Evolutionary conservation across 805 yeast genomes (phyloP).

Genomic region (Wickerhamomyces tratensis): DNA sequence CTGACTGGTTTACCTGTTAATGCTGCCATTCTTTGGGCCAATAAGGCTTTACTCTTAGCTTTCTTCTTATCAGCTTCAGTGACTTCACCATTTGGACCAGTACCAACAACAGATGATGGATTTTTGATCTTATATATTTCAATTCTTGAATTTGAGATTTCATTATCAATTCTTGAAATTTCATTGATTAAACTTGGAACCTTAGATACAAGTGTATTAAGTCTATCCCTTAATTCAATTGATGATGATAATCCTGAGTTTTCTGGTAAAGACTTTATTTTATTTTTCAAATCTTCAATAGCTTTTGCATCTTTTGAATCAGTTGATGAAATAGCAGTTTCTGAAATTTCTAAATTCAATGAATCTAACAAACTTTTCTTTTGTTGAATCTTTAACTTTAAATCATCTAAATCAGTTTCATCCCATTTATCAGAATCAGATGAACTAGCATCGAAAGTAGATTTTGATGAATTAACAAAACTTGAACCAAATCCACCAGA

Average conservation of each 20-base stretch:
- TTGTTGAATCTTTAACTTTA: slow-evolving; percentile 61
- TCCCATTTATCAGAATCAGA: slow-evolving; percentile 61
- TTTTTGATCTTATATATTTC: slow-evolving; percentile 54
- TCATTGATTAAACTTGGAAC: slow-evolving; percentile 60
- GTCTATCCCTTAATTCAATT: slow-evolving; percentile 25
- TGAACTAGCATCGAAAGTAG: slow-evolving; percentile 61
- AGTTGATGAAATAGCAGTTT: slow-evolving; percentile 14
- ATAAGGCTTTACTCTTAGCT: slow-evolving; percentile 66
- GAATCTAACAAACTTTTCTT: slow-evolving; percentile 65
- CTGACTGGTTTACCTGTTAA: slow-evolving; percentile 67
- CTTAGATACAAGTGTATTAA: slow-evolving; percentile 17
- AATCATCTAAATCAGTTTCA: slow-evolving; percentile 31
- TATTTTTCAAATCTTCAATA: slow-evolving; percentile 54
- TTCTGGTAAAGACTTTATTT: slow-evolving; percentile 38
- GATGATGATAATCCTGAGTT: slow-evolving; percentile 26
- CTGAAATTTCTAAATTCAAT: slow-evolving; percentile 46
- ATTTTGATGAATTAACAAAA: slow-evolving; percentile 10
- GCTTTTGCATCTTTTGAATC: slow-evolving; percentile 36
- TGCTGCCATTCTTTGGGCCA: slow-evolving; percentile 85
- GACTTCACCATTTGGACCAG: slow-evolving; percentile 79
- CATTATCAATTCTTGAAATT: slow-evolving; percentile 52
- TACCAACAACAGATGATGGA: slow-evolving; percentile 66
- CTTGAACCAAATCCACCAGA: slow-evolving; percentile 4
- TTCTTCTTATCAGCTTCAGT: slow-evolving; percentile 77
- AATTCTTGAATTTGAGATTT: slow-evolving; percentile 56